A percentile compares a stretch with the other conserved stretches of the same genome.
These are phyloP conservation scores for Candida tammaniensis DNA, from an alignment of 805 yeast genomes.

Conservation along the genomic window DNA sequence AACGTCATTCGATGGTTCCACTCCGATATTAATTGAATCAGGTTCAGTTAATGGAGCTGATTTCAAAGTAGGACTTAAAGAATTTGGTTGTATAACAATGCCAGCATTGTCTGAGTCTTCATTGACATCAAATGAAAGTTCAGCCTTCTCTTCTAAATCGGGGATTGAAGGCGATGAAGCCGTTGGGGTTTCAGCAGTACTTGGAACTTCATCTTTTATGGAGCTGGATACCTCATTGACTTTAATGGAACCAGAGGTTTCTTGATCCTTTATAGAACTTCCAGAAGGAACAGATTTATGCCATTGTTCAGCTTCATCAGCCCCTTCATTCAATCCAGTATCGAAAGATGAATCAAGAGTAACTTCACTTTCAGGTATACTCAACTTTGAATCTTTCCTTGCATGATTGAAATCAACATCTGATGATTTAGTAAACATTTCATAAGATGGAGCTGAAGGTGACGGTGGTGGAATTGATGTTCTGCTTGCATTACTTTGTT, in stretches of 20 bases:
- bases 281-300: too few species aligned
- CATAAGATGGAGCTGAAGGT: conserved; percentile 6
- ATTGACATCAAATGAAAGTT: background rate
- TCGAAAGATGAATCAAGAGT: conserved; percentile 1
- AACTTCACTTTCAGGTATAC: conserved; percentile 5
- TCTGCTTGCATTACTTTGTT: conserved; percentile 11
- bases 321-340: too few species aligned
- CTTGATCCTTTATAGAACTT: background rate
- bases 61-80: conserved; percentile 3
- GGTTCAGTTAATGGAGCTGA: background rate
- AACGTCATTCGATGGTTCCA: background rate
- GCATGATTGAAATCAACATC: conserved; percentile 8
- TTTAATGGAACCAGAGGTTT: background rate
- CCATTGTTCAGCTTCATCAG: too few species aligned
- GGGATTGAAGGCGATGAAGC: background rate
- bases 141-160: background rate
- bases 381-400: conserved; percentile 14
- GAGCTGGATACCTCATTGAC: background rate
- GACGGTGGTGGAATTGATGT: conserved; percentile 3
- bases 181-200: background rate
- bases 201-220: too few species aligned
- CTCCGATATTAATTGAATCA: background rate
- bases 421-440: conserved; percentile 10
- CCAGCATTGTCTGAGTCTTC: background rate
- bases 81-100: background rate